These are phyloP conservation scores for Huiozyma naganishii DNA, from an alignment of 805 yeast species.

Conservation along the genomic window DNA sequence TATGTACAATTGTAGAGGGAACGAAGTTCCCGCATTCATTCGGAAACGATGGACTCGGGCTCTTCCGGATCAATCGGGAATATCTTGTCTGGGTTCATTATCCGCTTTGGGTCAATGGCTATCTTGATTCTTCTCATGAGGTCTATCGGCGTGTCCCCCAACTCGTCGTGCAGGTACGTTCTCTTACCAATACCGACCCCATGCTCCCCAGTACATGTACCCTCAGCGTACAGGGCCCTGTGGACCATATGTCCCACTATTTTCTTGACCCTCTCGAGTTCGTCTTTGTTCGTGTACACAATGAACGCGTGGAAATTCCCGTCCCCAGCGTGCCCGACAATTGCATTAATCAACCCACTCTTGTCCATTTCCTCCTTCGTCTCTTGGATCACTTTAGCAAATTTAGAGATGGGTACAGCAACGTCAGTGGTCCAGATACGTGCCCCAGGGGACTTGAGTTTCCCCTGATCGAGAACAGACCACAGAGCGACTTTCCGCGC, in stretches of 20 bases:
- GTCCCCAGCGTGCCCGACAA: slow-evolving; percentile 77
- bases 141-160: slow-evolving; percentile 58
- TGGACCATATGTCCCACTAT: slow-evolving; percentile 53
- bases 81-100: slow-evolving; percentile 62
- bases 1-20: too few species aligned
- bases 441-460: slow-evolving; percentile 35
- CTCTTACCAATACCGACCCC: slow-evolving; percentile 78
- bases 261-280: slow-evolving; percentile 34
- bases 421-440: slow-evolving; percentile 70
- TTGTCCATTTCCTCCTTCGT: slow-evolving; percentile 48
- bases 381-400: slow-evolving; percentile 51
- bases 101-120: slow-evolving; percentile 60
- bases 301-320: slow-evolving; percentile 70
- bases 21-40: too few species aligned
- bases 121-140: slow-evolving; percentile 65
- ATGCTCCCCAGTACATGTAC: slow-evolving; percentile 83
- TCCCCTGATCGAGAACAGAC: slow-evolving; percentile 60
- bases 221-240: slow-evolving; percentile 58
- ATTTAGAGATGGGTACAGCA: slow-evolving; percentile 65
- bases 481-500: slow-evolving; percentile 64
- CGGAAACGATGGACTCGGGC: slow-evolving; percentile 1
- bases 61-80: slow-evolving; percentile 53
- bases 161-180: slow-evolving; percentile 45
- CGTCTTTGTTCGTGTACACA: slow-evolving; percentile 43
- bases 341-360: slow-evolving; percentile 44